phyloP scores from a whole-genome alignment of 2,329 filamentous ascomycete species.

The Calycina herbarum region DNA sequence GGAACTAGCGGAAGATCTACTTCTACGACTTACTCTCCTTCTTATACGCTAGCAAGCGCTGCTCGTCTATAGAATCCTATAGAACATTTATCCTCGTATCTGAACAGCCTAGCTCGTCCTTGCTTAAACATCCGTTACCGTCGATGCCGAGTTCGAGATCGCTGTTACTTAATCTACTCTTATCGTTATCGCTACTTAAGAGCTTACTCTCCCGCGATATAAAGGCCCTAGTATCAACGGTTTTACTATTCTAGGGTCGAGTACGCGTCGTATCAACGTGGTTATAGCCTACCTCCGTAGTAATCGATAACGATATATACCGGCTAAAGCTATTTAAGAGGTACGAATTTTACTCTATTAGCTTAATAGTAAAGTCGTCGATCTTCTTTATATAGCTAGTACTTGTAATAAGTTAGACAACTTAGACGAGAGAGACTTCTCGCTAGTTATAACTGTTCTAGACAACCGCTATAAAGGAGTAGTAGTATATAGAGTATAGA shows the following conservation, averaged over 20 bases:
- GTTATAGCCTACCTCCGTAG: constrained; percentile 17
- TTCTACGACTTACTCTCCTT: constrained; percentile 23
- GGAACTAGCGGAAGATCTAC: constrained; percentile 23
- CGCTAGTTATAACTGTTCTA: constrained; percentile 14
- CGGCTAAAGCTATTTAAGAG: constrained; percentile 17
- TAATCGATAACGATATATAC: neutral
- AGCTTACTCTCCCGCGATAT: constrained; percentile 17
- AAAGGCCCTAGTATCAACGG: constrained; percentile 21
- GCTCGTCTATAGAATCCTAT: constrained; percentile 22
- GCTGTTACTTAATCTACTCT: constrained; percentile 1
- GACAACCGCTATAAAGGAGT: constrained; percentile 18
- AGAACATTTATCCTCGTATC: constrained; percentile 17
- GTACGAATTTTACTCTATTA: constrained; percentile 14
- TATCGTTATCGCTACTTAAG: constrained; percentile 19
- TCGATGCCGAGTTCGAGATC: no score
- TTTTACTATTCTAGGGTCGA: constrained; percentile 21
- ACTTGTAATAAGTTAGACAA: constrained; percentile 19
- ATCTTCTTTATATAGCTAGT: constrained; percentile 21
- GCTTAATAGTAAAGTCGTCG: constrained; percentile 20
- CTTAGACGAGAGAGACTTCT: constrained; percentile 22
- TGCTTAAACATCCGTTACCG: constrained; percentile 10
- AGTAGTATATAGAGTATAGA: constrained; percentile 19
- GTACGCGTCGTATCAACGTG: constrained; percentile 11
- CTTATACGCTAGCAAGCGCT: constrained; percentile 22
- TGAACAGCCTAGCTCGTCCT: constrained; percentile 9